These are phyloP conservation scores for Eucalyptus victrix DNA, from an alignment of 345 rosid species.

Conservation along the genomic window DNA sequence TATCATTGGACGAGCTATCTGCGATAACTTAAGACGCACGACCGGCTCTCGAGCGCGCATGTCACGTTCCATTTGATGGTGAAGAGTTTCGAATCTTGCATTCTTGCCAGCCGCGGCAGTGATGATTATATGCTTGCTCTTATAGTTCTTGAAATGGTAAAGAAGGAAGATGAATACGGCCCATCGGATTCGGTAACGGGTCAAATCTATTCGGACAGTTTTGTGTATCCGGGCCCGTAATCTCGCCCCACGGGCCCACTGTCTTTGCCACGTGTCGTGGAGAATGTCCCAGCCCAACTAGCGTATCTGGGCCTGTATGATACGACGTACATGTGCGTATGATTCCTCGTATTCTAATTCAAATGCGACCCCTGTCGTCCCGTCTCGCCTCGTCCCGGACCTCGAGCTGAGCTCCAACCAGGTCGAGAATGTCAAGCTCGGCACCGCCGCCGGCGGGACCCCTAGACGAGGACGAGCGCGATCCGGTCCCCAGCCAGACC, in stretches of 20 bases:
- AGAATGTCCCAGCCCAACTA: background rate
- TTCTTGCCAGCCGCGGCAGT: no score
- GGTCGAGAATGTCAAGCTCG: background rate
- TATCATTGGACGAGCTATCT: no score
- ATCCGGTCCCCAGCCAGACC: background rate
- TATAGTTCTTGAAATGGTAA: no score
- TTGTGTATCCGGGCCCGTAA: background rate
- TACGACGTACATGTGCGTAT: background rate
- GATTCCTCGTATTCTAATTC: background rate
- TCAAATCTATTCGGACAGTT: background rate
- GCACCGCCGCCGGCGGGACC: background rate
- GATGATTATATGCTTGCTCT: no score
- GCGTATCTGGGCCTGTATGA: background rate
- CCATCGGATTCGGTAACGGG: no score
- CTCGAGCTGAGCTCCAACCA: background rate
- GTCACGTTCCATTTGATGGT: no score
- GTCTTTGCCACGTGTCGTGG: background rate
- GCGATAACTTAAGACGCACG: no score
- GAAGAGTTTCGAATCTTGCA: no score
- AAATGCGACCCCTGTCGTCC: background rate
- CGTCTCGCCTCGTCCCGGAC: background rate
- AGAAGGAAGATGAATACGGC: no score
- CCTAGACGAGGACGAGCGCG: constrained; percentile 8
- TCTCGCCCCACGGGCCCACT: background rate
- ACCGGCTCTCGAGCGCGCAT: no score